Base-by-base conservation (phyloP, 495 filamentous ascomycete genomes). In the Xylaria scruposa region DNA sequence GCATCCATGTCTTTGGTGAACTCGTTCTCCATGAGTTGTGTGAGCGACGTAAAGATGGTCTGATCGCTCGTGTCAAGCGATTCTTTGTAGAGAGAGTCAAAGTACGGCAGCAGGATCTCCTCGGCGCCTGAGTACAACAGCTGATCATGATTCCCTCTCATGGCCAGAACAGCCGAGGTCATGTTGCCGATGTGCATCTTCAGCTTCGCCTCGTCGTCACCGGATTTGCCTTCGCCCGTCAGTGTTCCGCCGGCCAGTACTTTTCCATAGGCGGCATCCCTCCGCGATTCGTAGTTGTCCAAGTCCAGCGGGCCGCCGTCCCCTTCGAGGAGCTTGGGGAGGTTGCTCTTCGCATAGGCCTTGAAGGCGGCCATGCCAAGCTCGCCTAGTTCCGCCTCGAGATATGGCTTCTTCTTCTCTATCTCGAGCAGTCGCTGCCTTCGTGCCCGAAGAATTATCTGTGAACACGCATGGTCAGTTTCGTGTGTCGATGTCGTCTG, bases 121-220 rank as follows among this genome's bases (percentile, higher is more conserved):
- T 90, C 88, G 9, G 88, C 86, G 24, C 82, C 81, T 44, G 84
- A 74, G 78, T 85, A 82, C 1, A 83, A 71, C 54, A 38, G 36
- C 36, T 38, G 4, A 38, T 38, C 36, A 8, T 81, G 74, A 63
- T 81, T 65, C 72, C 83, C 79, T 79, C 79, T 78, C 40, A 94
- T 85, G 10, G 88, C 89, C 56, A 81, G 76, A 15, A 89, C 86
- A 2, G 92, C 90, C 0, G 89, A 84, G 24, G 86, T 83, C 67
- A 91, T 90, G 3, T 93, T 97, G 77, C 88, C 92, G 68, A 97
- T 88, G 75, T 97, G 94, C 94, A 97, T 97, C 78, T 97, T 97
- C 64, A 93, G 81, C 85, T 98, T 98, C 3, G 97, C 92, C 69
- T 91, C 89, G 58, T 88, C 86, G 72, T 97, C 93, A 9, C 89